A percentile compares a stretch with the other conserved stretches of the same genome.
Evolutionary conservation across 2,329 filamentous ascomycete species (phyloP).

Genomic region (Myrmaecium sp.): DNA sequence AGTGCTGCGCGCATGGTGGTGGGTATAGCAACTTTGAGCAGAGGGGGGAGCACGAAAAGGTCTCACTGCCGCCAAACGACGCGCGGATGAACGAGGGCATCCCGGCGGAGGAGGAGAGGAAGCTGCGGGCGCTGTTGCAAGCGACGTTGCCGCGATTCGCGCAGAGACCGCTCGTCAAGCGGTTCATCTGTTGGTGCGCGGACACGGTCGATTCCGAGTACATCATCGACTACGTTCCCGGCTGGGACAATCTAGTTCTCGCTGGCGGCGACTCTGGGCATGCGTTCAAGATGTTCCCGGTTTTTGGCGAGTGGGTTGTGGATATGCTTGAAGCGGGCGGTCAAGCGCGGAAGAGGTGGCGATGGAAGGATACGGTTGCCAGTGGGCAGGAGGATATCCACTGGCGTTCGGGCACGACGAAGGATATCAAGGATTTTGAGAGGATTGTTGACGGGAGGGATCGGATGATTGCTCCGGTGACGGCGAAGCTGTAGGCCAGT

Average conservation of each 20-base stretch:
- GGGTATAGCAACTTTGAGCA: slow-evolving; percentile 37
- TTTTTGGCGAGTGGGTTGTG: slow-evolving; percentile 45
- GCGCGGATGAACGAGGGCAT: slow-evolving; percentile 37
- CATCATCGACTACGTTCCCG: slow-evolving; percentile 41
- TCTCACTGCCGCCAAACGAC: slow-evolving; percentile 27
- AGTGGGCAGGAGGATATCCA: no score
- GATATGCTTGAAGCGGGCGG: no score
- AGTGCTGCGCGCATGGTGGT: slow-evolving; percentile 42
- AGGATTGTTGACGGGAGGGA: no score
- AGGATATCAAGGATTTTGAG: no score
- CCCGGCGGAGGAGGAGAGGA: slow-evolving; percentile 34
- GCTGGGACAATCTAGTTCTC: slow-evolving; percentile 31
- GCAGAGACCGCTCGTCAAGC: slow-evolving; percentile 38
- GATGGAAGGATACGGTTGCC: no score
- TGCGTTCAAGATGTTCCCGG: slow-evolving; percentile 45
- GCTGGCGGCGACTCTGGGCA: slow-evolving; percentile 44
- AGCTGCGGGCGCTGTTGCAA: slow-evolving; percentile 32
- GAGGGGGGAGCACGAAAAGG: slow-evolving; percentile 17
- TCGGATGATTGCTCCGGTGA: no score
- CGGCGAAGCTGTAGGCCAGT: no score
- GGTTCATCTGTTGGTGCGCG: slow-evolving; percentile 46
- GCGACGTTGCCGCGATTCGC: slow-evolving; percentile 37
- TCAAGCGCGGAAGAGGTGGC: no score
- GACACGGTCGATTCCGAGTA: slow-evolving; percentile 45
- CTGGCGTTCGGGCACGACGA: no score